phyloP scores from a whole-genome alignment of 192 early-diverging fungal genomes.

The Gigaspora rosea region DNA sequence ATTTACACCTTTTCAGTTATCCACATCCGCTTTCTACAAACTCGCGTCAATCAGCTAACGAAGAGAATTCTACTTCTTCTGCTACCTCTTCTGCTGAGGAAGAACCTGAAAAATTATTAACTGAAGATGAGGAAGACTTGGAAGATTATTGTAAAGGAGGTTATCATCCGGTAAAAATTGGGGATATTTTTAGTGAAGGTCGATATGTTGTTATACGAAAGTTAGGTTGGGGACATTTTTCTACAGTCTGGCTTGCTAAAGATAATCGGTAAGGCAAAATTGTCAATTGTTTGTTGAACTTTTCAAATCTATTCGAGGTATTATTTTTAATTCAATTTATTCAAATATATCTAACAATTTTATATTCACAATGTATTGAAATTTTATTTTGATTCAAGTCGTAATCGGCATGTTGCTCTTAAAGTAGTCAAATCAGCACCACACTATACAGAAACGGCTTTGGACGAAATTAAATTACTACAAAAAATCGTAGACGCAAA shows the following conservation, averaged over 20 bases:
- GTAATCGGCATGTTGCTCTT: constrained; percentile 83
- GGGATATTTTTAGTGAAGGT: constrained; percentile 76
- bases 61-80: constrained; percentile 6
- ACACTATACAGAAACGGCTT: constrained; percentile 94
- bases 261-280: constrained; percentile 61
- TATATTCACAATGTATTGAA: neutral
- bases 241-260: constrained; percentile 93
- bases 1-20: neutral
- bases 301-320: neutral
- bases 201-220: constrained; percentile 89
- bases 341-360: neutral
- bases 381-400: constrained; percentile 38
- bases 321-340: neutral
- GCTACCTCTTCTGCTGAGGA: constrained; percentile 30
- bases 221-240: constrained; percentile 99
- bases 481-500: constrained; percentile 75
- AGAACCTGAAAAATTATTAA: constrained; percentile 36
- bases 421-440: constrained; percentile 97
- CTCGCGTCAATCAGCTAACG: constrained; percentile 7
- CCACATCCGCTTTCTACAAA: neutral
- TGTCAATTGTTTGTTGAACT: neutral
- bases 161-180: constrained; percentile 88
- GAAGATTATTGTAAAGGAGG: constrained; percentile 93
- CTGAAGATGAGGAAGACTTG: constrained; percentile 84
- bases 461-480: constrained; percentile 95